These are phyloP conservation scores for Phaeosphaeriaceae sp. DNA, from an alignment of 2,329 filamentous ascomycete species.

Conservation along the genomic window DNA sequence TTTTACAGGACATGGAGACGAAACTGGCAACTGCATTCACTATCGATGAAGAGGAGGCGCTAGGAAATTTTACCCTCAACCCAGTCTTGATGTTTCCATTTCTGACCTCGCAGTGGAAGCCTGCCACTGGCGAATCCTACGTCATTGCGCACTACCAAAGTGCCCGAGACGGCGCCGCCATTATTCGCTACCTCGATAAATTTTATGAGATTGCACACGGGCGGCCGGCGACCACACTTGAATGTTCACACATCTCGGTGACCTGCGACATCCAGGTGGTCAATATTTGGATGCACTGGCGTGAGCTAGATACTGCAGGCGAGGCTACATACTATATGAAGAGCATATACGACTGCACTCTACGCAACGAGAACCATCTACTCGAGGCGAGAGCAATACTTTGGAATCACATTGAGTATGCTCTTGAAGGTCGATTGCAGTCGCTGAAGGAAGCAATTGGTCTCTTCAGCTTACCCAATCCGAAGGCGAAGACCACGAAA, in stretches of 20 bases:
- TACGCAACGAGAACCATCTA: slow-evolving; percentile 12
- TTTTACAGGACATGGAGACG: no score
- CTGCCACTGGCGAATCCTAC: slow-evolving; percentile 6
- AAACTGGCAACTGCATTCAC: no score
- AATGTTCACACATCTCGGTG: slow-evolving; percentile 12
- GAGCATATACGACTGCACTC: slow-evolving; percentile 14
- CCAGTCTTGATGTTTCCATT: slow-evolving; percentile 1
- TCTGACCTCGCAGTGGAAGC: slow-evolving; percentile 2
- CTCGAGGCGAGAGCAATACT: slow-evolving; percentile 11
- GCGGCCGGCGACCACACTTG: slow-evolving; percentile 6
- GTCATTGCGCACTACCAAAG: slow-evolving; percentile 5
- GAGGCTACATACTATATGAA: slow-evolving; percentile 13
- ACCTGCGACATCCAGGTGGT: slow-evolving; percentile 13
- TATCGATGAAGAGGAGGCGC: no score
- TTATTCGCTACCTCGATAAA: slow-evolving; percentile 13
- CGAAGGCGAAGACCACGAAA: slow-evolving; percentile 9
- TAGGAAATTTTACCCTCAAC: no score
- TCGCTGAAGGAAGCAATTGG: slow-evolving; percentile 9
- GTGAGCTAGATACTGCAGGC: slow-evolving; percentile 9
- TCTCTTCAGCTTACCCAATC: slow-evolving; percentile 10
- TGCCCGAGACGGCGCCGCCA: slow-evolving; percentile 9
- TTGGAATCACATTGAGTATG: slow-evolving; percentile 14
- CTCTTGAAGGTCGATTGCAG: slow-evolving; percentile 8
- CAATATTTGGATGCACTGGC: slow-evolving; percentile 16
- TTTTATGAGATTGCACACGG: slow-evolving; percentile 6